These are phyloP conservation scores for Gossypium turneri DNA, from an alignment of 345 rosid species.

Conservation along the genomic window DNA sequence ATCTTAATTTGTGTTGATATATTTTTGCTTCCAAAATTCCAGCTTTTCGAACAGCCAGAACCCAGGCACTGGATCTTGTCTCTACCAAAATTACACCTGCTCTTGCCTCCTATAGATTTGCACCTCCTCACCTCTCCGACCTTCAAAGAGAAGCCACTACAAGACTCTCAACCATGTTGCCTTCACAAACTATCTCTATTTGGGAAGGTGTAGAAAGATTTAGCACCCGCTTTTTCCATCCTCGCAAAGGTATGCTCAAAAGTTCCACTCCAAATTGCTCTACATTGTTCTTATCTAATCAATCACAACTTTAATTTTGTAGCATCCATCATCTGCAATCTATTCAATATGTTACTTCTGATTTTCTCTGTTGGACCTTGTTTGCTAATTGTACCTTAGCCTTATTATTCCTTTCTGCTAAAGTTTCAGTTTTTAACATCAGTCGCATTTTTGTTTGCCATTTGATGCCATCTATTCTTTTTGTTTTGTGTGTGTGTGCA, in stretches of 20 bases:
- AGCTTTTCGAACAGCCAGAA: slow-evolving; percentile 50
- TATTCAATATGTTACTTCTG: background rate
- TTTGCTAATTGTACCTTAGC: background rate
- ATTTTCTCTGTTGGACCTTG: background rate
- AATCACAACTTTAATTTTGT: background rate
- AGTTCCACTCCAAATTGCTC: background rate
- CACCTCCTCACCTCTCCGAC: slow-evolving; percentile 30
- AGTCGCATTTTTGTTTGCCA: background rate
- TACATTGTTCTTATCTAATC: background rate
- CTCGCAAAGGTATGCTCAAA: slow-evolving; percentile 44
- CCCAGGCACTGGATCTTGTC: slow-evolving; percentile 37
- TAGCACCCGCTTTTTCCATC: slow-evolving; percentile 32
- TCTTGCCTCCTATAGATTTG: slow-evolving; percentile 40
- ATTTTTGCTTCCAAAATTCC: background rate
- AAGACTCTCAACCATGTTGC: slow-evolving; percentile 34
- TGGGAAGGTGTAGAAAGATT: slow-evolving; percentile 40
- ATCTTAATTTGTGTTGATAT: background rate
- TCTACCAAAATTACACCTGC: slow-evolving; percentile 20
- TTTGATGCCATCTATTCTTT: background rate
- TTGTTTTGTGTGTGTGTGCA: background rate
- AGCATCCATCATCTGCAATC: background rate
- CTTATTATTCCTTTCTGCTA: background rate
- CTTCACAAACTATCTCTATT: slow-evolving; percentile 29
- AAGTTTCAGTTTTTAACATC: background rate
- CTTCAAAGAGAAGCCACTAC: slow-evolving; percentile 48